Base-by-base conservation (phyloP, 805 yeast species). In the Nakazawaea wyomingensis region DNA sequence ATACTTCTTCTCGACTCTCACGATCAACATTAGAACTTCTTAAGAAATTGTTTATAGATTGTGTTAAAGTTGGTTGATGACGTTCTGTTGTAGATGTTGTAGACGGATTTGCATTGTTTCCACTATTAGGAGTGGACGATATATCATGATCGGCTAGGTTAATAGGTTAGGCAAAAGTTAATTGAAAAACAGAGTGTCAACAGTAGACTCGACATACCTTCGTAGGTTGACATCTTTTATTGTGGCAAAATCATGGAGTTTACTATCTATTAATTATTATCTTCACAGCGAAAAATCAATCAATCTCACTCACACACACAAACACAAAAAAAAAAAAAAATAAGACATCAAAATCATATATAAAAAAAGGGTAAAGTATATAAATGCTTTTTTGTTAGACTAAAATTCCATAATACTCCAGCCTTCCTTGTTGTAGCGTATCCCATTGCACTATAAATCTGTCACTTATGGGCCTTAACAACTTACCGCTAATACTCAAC, bases 391-490 rank as follows among this genome's bases (percentile, higher is more conserved):
- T n/a, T n/a, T n/a, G n/a, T 17, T 9, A 87, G 0, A 87, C 88
- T 37, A 91, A 65, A 7, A 88, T 72, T 0, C 97, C 97, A 54
- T 77, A 70, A 57, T 77, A 88, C 54, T 86, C 95, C 1, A 87
- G 76, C 44, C 86, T 61, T 5, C 61, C 66, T 53, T 79, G 80
- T 42, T 59, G 55, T 43, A 93, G 65, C 21, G 69, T 68, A 21
- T 76, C 76, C 99, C 99, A 93, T 59, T 93, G 99, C 7, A 93
- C 98, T 1, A 93, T 55, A 47, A 93, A 85, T 18, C 90, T 67
- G 57, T 88, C 85, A 4, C 81, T 69, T 4, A 93, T 65, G 3
- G 88, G 88, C 48, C 84, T 67, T 11, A 91, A 56, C 16, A 93
- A 58, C 37, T 62, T 56, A 0, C 98, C 99, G 14, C 90, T 80